Conservation (phyloP, 345 rosid species). For the Citrus australasica region DNA sequence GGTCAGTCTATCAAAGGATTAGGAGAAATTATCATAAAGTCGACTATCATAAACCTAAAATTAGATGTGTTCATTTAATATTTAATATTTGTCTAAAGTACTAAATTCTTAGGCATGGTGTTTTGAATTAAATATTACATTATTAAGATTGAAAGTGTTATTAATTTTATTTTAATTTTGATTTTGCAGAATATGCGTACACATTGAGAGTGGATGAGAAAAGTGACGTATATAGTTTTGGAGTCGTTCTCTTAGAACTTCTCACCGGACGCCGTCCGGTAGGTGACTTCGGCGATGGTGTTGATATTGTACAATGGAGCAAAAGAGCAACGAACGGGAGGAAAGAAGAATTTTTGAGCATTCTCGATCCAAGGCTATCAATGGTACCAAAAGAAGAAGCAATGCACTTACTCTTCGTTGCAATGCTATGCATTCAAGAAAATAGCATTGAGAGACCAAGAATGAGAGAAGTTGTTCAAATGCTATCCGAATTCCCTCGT, state of each 20-base stretch:
- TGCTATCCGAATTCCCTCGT: constrained; percentile 48
- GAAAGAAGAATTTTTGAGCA: constrained; percentile 35
- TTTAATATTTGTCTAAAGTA: neutral
- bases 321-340: constrained; percentile 33
- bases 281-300: constrained; percentile 59
- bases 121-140: neutral
- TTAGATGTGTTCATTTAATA: neutral
- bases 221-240: constrained; percentile 77
- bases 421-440: constrained; percentile 60
- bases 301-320: constrained; percentile 67
- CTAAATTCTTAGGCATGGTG: neutral
- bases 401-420: constrained; percentile 52
- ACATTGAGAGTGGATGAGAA: constrained; percentile 69
- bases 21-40: neutral
- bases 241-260: constrained; percentile 58
- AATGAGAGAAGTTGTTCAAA: constrained; percentile 74
- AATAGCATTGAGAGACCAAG: constrained; percentile 63
- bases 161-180: neutral
- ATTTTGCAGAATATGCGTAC: constrained; percentile 57
- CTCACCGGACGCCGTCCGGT: constrained; percentile 57
- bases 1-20: neutral
- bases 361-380: constrained; percentile 44
- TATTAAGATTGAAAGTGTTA: neutral
- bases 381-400: constrained; percentile 50
- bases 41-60: neutral